Evolutionary conservation across 169 alveolate species (phyloP), one percentile per base, ranked within the genome.

Genomic region (Neospora caninum): DNA sequence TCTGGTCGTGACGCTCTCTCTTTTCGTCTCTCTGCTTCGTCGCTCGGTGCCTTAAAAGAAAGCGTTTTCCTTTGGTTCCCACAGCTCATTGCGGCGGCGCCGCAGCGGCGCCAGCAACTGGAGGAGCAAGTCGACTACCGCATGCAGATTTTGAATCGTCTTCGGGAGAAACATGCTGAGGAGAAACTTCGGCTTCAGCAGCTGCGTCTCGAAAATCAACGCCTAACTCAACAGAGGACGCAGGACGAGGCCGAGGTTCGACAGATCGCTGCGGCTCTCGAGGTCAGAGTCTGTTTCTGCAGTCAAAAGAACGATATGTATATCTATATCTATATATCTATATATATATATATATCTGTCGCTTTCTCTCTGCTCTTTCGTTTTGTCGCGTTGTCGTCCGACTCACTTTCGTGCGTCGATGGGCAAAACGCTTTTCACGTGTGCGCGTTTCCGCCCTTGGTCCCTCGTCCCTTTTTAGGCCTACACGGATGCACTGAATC

Each of bases 71-170:
- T 36, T 38, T 42, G 31, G 22, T 38, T 36, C 31, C 27, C 39
- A 0, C 64, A 82, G 89, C 64, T 38, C 42, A 82, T 82, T 42
- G 89, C 89, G 39, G 89, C 89, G 4, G 89, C 89, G 4, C 89
- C 89, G 25, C 67, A 82, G 10, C 54, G 89, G 67, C 53, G 89
- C 43, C 89, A 82, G 89, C 58, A 82, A 67, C 67, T 82, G 34
- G 67, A 82, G 38, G 67, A 82, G 89, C 89, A 82, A 29, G 38
- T 41, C n/a, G 89, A 39, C 6, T 82, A 39, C 41, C 54, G 89
- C 54, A 31, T 20, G 64, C 89, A 43, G 53, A 16, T 82, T 41
- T 38, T 82, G 38, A 42, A 20, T 13, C 53, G 36, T 0, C 9
- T 82, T 25, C 89, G 34, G 25, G 89, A 42, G 89, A 4, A 82